Conservation (phyloP, 768 basidiomycete genomes). For the Mycena crocata region DNA sequence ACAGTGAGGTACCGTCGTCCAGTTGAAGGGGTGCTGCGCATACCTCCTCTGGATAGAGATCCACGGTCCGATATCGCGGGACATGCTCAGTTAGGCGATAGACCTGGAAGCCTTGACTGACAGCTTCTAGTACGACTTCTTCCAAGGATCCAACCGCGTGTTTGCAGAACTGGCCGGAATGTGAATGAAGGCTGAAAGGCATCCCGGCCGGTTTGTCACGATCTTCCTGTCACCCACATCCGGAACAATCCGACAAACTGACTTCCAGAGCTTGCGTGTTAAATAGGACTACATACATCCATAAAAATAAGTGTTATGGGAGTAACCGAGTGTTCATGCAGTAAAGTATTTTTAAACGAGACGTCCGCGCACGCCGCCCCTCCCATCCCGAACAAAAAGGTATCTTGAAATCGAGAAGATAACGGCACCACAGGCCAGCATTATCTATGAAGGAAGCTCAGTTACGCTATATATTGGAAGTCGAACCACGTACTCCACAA, state of each 20-base stretch:
- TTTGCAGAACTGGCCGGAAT: slow-evolving; percentile 94
- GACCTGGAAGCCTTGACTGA: slow-evolving; percentile 78
- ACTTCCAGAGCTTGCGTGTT: background rate
- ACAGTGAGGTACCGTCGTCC: slow-evolving; percentile 19
- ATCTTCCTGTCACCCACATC: background rate
- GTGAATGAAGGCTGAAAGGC: slow-evolving; percentile 88
- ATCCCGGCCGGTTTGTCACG: slow-evolving; percentile 41
- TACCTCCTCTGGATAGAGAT: slow-evolving; percentile 98
- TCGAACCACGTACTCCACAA: slow-evolving; percentile 49
- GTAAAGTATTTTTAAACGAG: slow-evolving; percentile 9
- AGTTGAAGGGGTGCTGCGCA: background rate
- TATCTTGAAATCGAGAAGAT: slow-evolving; percentile 45
- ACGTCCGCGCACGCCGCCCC: slow-evolving; percentile 21
- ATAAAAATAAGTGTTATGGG: slow-evolving; percentile 15
- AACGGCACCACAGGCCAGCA: slow-evolving; percentile 42
- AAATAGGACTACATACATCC: slow-evolving; percentile 14
- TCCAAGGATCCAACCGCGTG: slow-evolving; percentile 88
- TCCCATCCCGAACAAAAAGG: slow-evolving; percentile 38
- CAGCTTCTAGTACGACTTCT: slow-evolving; percentile 84
- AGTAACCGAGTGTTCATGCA: background rate
- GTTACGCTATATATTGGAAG: background rate
- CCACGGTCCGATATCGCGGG: slow-evolving; percentile 82
- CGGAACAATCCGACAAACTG: background rate
- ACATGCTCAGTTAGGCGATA: slow-evolving; percentile 95
- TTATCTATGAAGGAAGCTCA: slow-evolving; percentile 33